Percentiles rank a stretch among this genome's conserved stretches.
Conservation (phyloP, 2,329 filamentous ascomycete genomes). For the Talaromyces sp. region DNA sequence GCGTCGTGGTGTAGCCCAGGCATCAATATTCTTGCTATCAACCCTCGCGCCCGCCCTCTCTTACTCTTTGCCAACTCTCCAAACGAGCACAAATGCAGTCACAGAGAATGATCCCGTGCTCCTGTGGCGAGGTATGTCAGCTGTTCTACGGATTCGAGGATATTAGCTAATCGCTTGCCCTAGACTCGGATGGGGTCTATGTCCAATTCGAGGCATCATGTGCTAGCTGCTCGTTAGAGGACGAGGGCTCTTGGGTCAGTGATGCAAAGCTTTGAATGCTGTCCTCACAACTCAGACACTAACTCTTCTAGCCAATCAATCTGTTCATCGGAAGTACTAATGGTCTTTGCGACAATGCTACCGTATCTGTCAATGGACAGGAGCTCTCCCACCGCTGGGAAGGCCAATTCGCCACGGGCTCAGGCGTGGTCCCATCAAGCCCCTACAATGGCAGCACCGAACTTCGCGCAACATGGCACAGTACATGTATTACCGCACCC, state of each 20-base stretch:
- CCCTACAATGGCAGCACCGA: conserved; percentile 19
- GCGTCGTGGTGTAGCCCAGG: conserved; percentile 20
- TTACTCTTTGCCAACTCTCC: conserved; percentile 17
- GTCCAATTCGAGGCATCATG: conserved; percentile 25
- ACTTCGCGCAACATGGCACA: conserved; percentile 25
- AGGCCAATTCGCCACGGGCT: conserved; percentile 23
- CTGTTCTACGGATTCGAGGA: conserved; percentile 16
- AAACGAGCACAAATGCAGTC: conserved; percentile 16
- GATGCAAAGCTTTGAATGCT: not conserved
- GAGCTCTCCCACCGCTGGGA: conserved; percentile 25
- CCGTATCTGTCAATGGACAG: conserved; percentile 29
- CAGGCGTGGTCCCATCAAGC: conserved; percentile 24
- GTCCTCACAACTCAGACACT: not conserved
- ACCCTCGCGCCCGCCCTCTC: conserved; percentile 14
- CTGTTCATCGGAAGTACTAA: conserved; percentile 25
- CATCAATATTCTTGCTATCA: conserved; percentile 18
- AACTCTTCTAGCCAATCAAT: conserved; percentile 26
- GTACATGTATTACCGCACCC: conserved; percentile 27
- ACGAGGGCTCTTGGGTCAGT: conserved; percentile 20
- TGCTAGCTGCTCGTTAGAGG: conserved; percentile 20
- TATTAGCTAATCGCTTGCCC: conserved; percentile 6
- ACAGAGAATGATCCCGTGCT: conserved; percentile 14
- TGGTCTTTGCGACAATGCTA: conserved; percentile 26
- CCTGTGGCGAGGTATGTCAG: conserved; percentile 19
- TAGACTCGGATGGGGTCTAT: conserved; percentile 23